These are phyloP conservation scores for Alnus rubra DNA, from an alignment of 306 rosid genomes.

Conservation along the genomic window DNA sequence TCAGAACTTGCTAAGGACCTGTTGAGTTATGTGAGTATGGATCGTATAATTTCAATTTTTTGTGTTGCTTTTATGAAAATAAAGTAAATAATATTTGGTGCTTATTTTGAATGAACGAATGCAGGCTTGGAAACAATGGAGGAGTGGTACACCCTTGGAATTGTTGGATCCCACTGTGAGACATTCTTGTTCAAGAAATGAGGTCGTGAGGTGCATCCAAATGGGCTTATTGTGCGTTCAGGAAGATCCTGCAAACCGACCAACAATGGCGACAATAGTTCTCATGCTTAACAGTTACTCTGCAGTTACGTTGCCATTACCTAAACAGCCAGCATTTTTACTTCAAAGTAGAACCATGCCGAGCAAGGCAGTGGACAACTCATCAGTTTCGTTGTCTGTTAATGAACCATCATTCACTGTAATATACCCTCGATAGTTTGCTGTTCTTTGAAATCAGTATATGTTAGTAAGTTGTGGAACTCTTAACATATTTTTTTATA, in stretches of 20 bases:
- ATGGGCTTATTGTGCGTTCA: slow-evolving; percentile 38
- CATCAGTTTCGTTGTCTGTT: no score
- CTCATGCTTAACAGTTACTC: slow-evolving; percentile 30
- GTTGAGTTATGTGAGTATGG: no score
- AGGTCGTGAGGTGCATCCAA: slow-evolving; percentile 24
- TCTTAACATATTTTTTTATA: no score
- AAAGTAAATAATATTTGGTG: no score
- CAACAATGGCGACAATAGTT: slow-evolving; percentile 31
- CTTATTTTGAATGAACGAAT: not conserved
- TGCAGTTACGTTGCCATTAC: not conserved
- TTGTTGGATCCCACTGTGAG: slow-evolving; percentile 12
- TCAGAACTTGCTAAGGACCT: no score
- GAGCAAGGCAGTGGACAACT: not conserved
- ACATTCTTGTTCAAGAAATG: slow-evolving; percentile 38
- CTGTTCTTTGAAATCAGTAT: no score
- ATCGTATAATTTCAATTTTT: no score
- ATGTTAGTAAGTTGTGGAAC: not conserved
- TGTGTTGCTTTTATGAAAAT: no score
- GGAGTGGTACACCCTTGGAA: not conserved
- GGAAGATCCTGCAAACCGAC: slow-evolving; percentile 28
- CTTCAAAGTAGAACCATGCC: not conserved
- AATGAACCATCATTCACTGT: not conserved
- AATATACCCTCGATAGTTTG: not conserved
- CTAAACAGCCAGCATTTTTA: slow-evolving; percentile 10
- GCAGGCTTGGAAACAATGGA: not conserved